Conservation (phyloP, 2,329 filamentous ascomycete species). For the Curvularia sp. region DNA sequence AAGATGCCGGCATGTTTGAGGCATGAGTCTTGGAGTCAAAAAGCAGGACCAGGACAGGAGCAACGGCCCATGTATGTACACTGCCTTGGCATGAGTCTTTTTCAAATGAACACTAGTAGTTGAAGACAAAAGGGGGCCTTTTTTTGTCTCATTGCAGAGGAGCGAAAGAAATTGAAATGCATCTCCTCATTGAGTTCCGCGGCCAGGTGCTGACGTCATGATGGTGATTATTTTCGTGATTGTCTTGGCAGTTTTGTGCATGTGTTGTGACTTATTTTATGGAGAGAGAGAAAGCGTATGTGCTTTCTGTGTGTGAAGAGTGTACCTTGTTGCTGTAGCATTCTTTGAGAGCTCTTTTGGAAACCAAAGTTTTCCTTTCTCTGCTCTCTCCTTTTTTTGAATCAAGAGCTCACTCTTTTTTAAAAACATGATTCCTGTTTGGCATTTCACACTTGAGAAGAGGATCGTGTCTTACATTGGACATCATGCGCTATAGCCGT, state of each 20-base stretch:
- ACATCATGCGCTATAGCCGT: too few relatives aligned
- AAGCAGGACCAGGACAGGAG: not conserved
- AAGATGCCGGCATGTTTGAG: constrained; percentile 3
- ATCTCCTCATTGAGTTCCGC: not conserved
- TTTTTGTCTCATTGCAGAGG: not conserved
- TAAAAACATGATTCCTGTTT: not conserved
- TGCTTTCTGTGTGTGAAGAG: not conserved
- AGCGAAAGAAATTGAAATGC: not conserved
- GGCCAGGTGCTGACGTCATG: not conserved
- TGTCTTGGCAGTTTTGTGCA: not conserved
- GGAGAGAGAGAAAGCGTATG: not conserved
- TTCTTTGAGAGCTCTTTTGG: too few relatives aligned
- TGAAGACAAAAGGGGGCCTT: not conserved
- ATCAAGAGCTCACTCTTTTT: too few relatives aligned
- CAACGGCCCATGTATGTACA: not conserved
- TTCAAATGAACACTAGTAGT: too few relatives aligned
- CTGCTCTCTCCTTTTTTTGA: not conserved
- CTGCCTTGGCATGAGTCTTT: not conserved
- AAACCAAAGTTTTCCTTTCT: not conserved
- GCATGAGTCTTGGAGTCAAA: not conserved
- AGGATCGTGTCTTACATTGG: not conserved
- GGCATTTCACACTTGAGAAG: not conserved
- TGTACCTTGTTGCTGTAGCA: not conserved
- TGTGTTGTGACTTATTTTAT: not conserved
- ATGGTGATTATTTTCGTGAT: not conserved